These are phyloP conservation scores for Prosopis cineraria DNA, from an alignment of 306 rosid species.

Conservation along the genomic window DNA sequence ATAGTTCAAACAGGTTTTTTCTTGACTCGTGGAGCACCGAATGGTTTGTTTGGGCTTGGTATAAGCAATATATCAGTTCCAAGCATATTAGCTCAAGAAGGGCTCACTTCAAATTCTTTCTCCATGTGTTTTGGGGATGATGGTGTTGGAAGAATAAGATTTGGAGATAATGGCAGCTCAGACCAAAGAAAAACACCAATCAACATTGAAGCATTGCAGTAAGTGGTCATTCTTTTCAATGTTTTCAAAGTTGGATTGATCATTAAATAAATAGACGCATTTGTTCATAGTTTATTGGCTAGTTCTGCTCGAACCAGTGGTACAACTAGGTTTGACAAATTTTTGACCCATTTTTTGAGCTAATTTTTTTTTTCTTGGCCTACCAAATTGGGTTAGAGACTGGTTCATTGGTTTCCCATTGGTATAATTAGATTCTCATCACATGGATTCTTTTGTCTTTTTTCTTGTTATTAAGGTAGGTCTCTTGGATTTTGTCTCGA, in stretches of 20 bases:
- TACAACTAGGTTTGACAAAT: too few species aligned
- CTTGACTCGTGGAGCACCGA: conserved; percentile 71
- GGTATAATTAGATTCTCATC: not conserved
- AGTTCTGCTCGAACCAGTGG: too few species aligned
- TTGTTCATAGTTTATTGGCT: not conserved
- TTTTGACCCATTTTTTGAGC: too few species aligned
- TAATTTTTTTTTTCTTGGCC: too few species aligned
- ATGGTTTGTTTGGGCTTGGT: conserved; percentile 93
- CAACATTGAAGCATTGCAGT: conserved; percentile 46
- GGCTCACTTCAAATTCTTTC: conserved; percentile 72
- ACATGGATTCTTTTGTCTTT: not conserved
- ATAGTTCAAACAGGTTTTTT: conserved; percentile 73
- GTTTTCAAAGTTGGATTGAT: not conserved
- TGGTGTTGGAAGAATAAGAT: conserved; percentile 69
- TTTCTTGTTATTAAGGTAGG: not conserved
- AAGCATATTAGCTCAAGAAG: conserved; percentile 65
- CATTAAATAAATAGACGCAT: not conserved
- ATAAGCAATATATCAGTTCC: conserved; percentile 71
- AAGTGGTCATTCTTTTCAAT: conserved; percentile 37
- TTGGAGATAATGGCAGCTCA: conserved; percentile 73
- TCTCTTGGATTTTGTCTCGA: not conserved
- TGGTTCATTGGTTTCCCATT: not conserved
- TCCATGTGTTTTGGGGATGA: conserved; percentile 83
- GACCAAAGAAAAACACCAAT: conserved; percentile 79
- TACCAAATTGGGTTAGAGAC: not conserved